Percentiles rank a stretch among this genome's conserved stretches.
Evolutionary conservation across 2,329 filamentous ascomycete genomes (phyloP).

Genomic region (Alternaria panax): DNA sequence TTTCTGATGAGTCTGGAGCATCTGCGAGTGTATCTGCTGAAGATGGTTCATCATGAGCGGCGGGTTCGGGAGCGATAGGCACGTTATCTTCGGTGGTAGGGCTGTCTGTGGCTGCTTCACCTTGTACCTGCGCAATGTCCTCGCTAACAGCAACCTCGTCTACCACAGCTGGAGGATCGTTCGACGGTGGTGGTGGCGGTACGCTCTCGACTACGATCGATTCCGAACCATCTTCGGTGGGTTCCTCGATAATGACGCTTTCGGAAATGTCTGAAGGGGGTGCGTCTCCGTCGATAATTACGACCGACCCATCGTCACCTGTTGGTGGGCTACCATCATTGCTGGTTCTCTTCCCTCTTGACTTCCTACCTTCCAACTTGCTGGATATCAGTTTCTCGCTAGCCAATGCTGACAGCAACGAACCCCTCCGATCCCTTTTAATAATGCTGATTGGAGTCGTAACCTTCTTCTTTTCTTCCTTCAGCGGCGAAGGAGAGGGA

Average conservation of each 20-base stretch:
- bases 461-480: constrained; percentile 42
- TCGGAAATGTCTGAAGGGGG: constrained; percentile 22
- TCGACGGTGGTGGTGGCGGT: constrained; percentile 10
- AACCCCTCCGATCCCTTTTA: constrained; percentile 33
- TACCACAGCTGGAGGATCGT: constrained; percentile 3
- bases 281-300: neutral
- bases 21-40: constrained; percentile 3
- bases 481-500: constrained; percentile 28
- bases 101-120: constrained; percentile 1
- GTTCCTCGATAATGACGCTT: constrained; percentile 19
- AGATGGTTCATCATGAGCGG: constrained; percentile 1
- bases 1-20: neutral
- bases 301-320: constrained; percentile 9
- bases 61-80: neutral
- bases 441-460: constrained; percentile 21
- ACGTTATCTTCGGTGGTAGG: neutral
- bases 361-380: constrained; percentile 33
- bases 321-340: constrained; percentile 17
- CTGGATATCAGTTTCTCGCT: constrained; percentile 34
- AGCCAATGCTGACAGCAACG: constrained; percentile 27
- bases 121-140: neutral
- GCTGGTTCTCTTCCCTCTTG: constrained; percentile 37
- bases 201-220: constrained; percentile 1
- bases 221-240: constrained; percentile 8
- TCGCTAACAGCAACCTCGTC: constrained; percentile 1